phyloP scores from a whole-genome alignment of 805 yeast species.

The Hanseniaspora osmophila region DNA sequence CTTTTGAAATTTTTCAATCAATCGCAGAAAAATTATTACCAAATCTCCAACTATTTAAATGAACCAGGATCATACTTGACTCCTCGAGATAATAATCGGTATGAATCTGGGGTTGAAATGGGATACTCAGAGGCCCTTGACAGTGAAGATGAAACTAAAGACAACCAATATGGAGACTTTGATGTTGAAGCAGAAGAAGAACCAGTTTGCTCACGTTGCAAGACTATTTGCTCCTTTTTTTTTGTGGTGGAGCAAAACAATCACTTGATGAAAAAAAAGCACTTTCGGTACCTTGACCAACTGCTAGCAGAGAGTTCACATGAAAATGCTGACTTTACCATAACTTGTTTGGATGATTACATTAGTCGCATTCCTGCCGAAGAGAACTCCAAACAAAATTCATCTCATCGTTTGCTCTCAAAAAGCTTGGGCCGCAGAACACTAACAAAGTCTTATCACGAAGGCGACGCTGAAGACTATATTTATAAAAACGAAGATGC shows the following conservation, averaged over 20 bases:
- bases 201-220: slow-evolving; percentile 22
- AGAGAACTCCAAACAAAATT: too few species aligned
- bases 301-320: slow-evolving; percentile 8
- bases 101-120: neutral
- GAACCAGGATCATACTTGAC: slow-evolving; percentile 12
- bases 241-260: slow-evolving; percentile 17
- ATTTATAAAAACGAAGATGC: neutral
- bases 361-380: neutral
- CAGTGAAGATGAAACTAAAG: neutral
- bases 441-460: neutral
- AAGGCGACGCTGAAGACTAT: neutral
- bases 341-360: slow-evolving; percentile 13
- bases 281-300: slow-evolving; percentile 8
- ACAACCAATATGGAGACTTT: slow-evolving; percentile 10
- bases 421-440: too few species aligned
- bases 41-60: slow-evolving; percentile 11
- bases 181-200: slow-evolving; percentile 14
- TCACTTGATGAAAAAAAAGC: slow-evolving; percentile 9
- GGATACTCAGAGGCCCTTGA: slow-evolving; percentile 4
- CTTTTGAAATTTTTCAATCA: slow-evolving; percentile 11
- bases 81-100: slow-evolving; percentile 1
- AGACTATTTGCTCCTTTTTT: slow-evolving; percentile 25
- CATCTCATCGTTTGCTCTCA: too few species aligned
- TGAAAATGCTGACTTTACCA: slow-evolving; percentile 12
- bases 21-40: slow-evolving; percentile 12